phyloP scores from a whole-genome alignment of 2,329 filamentous ascomycete genomes.

The Colletotrichum shisoi region DNA sequence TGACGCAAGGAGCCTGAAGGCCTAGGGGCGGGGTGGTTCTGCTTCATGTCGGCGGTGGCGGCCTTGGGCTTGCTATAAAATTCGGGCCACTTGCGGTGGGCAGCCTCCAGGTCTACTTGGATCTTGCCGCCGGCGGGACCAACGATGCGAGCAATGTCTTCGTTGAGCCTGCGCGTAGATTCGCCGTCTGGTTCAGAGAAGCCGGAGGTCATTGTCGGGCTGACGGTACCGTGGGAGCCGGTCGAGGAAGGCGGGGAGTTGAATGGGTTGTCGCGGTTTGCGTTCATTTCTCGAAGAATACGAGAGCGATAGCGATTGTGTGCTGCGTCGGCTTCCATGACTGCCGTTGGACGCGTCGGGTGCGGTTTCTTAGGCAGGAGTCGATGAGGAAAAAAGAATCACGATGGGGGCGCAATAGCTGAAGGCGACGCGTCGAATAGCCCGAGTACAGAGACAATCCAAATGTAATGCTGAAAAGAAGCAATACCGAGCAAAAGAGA shows the following conservation, averaged over 20 bases:
- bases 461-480: slow-evolving; percentile 35
- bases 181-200: slow-evolving; percentile 63
- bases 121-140: slow-evolving; percentile 49
- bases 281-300: slow-evolving; percentile 61
- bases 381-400: slow-evolving; percentile 28
- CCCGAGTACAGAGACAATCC: background rate
- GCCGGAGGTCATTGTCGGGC: slow-evolving; percentile 61
- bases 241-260: slow-evolving; percentile 67
- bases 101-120: slow-evolving; percentile 56
- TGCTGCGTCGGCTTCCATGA: slow-evolving; percentile 53
- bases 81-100: slow-evolving; percentile 62
- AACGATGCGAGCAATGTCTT: slow-evolving; percentile 57
- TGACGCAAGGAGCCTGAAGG: slow-evolving; percentile 42
- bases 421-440: slow-evolving; percentile 27
- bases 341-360: slow-evolving; percentile 34
- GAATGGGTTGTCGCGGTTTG: slow-evolving; percentile 64
- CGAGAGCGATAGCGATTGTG: slow-evolving; percentile 56
- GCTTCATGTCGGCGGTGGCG: slow-evolving; percentile 24
- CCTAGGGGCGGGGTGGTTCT: slow-evolving; percentile 12
- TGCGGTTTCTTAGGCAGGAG: slow-evolving; percentile 33
- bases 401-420: slow-evolving; percentile 26
- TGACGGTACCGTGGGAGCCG: slow-evolving; percentile 65
- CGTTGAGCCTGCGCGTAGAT: slow-evolving; percentile 60
- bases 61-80: slow-evolving; percentile 55
- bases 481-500: slow-evolving; percentile 35